Evolutionary conservation across 208 protist species (phyloP), one percentile per base, ranked within the genome.

Genomic region (Trypanosoma congolense): DNA sequence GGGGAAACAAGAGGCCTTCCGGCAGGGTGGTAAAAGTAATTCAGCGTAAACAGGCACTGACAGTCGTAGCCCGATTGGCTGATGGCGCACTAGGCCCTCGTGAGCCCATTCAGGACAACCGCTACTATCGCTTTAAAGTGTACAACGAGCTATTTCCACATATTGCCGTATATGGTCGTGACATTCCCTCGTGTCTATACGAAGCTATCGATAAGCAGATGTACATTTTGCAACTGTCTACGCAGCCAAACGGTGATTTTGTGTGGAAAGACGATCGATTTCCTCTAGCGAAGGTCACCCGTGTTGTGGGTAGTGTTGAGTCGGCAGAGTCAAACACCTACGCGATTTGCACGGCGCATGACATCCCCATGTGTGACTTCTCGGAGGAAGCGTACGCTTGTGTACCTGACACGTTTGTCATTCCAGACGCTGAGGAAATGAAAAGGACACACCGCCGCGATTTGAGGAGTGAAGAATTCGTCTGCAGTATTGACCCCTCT

Each of bases 401-500:
- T 42, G 63, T 93, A n/a, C 69, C 64, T 8, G 55, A 65, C 10
- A 38, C 42, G 12, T 78, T 88, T 26, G 49, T 40, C 2, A 75
- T 90, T 10, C 80, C 81, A 1, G 43, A 61, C 8, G 67, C 51
- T 5, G 47, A 61, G 10, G 78, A 65, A 41, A 52, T 93, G 52
- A 36, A 47, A 25, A 43, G 19, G 30, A 73, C 71, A 58, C 66
- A 71, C 1, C 79, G 87, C 24, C 74, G 75, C 45, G 87, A 93
- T 58, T 49, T 93, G 45, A 74, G 87, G 6, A 43, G 71, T 1
- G 67, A 76, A 6, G 83, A 94, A 63, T 96, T 96, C 53, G 78
- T 91, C 8, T 79, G 68, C 53, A 92, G 83, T 29, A 93, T 96
- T 46, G 90, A 96, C 56, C 90, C 90, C 4, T 56, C 75, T 18